Conservation (phyloP, 768 basidiomycete genomes). For the Mrakia gelida region DNA sequence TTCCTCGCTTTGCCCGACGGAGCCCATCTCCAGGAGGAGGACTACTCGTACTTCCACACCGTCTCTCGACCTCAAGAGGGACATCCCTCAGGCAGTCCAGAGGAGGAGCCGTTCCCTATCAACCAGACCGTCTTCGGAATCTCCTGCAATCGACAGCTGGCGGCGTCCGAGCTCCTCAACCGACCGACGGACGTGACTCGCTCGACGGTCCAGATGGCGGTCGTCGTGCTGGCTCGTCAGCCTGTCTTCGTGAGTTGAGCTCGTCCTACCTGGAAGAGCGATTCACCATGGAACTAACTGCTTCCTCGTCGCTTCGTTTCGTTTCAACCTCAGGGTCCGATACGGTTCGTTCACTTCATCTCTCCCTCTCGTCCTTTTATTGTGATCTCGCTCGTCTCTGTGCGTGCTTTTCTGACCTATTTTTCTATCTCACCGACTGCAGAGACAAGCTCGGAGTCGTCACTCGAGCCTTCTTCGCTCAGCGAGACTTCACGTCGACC, state of each 20-base stretch:
- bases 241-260: slow-evolving; percentile 43
- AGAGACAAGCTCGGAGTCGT: slow-evolving; percentile 93
- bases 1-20: slow-evolving; percentile 97
- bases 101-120: slow-evolving; percentile 51
- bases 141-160: slow-evolving; percentile 96
- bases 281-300: not conserved
- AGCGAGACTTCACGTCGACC: slow-evolving; percentile 82
- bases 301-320: not conserved
- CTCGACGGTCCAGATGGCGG: slow-evolving; percentile 94
- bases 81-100: slow-evolving; percentile 31
- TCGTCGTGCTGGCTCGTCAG: slow-evolving; percentile 74
- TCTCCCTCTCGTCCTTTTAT: too few relatives aligned
- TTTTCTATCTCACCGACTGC: not conserved
- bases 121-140: slow-evolving; percentile 89
- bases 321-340: slow-evolving; percentile 58
- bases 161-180: slow-evolving; percentile 68
- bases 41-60: slow-evolving; percentile 82
- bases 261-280: not conserved
- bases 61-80: slow-evolving; percentile 6
- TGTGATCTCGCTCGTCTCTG: not conserved
- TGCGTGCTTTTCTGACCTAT: not conserved
- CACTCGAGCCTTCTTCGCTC: slow-evolving; percentile 83
- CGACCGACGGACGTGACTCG: slow-evolving; percentile 80
- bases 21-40: slow-evolving; percentile 88
- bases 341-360: slow-evolving; percentile 55